Evolutionary conservation across 768 basidiomycete genomes (phyloP).

Genomic region (Kwoniella botswanensis): DNA sequence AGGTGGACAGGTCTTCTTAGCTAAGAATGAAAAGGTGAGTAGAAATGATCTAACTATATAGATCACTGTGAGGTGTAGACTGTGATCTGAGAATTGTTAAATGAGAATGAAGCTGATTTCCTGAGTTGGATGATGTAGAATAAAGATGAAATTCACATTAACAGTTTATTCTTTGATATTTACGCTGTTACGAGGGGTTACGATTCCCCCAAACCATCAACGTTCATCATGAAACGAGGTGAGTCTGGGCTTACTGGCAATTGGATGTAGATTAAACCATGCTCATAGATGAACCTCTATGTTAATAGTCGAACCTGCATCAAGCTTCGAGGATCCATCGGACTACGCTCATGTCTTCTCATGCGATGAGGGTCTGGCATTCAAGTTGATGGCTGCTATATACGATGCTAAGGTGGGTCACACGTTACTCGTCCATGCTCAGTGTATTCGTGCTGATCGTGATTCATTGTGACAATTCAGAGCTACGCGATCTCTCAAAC

Average conservation of each 20-base stretch:
- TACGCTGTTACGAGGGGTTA: slow-evolving; percentile 75
- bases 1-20: slow-evolving; percentile 82
- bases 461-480: neutral
- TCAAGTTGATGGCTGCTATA: slow-evolving; percentile 46
- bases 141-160: slow-evolving; percentile 69
- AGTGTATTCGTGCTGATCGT: neutral
- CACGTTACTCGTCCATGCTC: neutral
- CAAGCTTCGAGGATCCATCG: slow-evolving; percentile 81
- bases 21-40: slow-evolving; percentile 85
- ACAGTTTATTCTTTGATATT: slow-evolving; percentile 77
- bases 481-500: slow-evolving; percentile 19
- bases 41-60: neutral
- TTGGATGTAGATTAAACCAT: neutral
- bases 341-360: slow-evolving; percentile 90
- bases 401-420: slow-evolving; percentile 52
- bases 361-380: slow-evolving; percentile 62
- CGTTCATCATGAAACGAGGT: slow-evolving; percentile 78
- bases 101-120: slow-evolving; percentile 14
- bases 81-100: neutral
- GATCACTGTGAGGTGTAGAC: no score
- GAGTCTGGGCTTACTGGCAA: slow-evolving; percentile 15
- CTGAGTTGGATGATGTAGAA: slow-evolving; percentile 62
- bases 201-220: slow-evolving; percentile 81
- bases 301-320: slow-evolving; percentile 58
- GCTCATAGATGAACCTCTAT: neutral